Base-by-base conservation (phyloP, 441 rosid species). In the Viola pubescens region DNA sequence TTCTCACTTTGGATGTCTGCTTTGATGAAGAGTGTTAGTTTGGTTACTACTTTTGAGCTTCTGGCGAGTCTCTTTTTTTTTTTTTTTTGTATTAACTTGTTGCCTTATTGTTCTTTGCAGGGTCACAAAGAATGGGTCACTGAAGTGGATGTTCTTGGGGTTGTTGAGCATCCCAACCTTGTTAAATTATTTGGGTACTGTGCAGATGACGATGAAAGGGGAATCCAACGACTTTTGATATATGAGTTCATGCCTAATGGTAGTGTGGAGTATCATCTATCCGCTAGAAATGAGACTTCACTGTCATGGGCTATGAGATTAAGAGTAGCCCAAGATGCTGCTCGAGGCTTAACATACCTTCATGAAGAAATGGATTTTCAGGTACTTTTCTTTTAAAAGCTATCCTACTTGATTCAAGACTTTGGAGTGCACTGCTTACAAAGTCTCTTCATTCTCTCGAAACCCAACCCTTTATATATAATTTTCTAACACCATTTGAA, bases 351-450 rank as follows among this genome's bases (percentile, higher is more conserved):
- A 68, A 73, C 82, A 6, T 86, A 87, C 69, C 79, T 92, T 11
- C 98, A 92, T 11, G 97, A 89, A 76, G 83, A 80, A 73, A 87
- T 92, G 98, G 82, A 80, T 47, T 89, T 87, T 79, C 98, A 87
- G 89, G 97, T 92, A 70, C 38, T 56, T 57, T 47, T 3, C 26
- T 43, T 42, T 57, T 37, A 10, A 19, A 41, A 44, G 2, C 55
- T 63, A 43, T 12, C 7, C 41, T 63, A 61, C 62, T 34, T 7
- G 11, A 3, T 37, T 59, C 48, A 49, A 63, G 60, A 44, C 37
- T 14, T 63, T 46, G 53, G 37, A 52, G 55, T 39, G 51, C 6
- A 34, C 45, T 54, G 34, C 49, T 54, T 47, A 13, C 16, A 55
- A 38, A 12, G 19, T 45, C 7, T 12, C 3, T 19, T 45, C 46